These are phyloP conservation scores for Drechslera avenae DNA, from an alignment of 2,329 filamentous ascomycete genomes.

Conservation along the genomic window DNA sequence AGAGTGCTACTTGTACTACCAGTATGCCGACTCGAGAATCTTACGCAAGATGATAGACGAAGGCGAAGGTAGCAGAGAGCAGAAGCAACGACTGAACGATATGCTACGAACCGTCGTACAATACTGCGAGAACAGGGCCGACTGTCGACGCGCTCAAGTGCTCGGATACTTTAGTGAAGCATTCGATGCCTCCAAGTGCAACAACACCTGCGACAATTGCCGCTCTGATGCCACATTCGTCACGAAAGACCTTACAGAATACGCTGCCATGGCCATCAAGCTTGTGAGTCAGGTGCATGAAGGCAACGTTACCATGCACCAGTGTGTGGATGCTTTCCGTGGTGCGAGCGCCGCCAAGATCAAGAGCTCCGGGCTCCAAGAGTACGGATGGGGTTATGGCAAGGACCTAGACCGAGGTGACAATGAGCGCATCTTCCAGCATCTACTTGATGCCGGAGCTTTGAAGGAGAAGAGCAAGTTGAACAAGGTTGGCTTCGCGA, in stretches of 20 bases:
- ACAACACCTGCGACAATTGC: slow-evolving; percentile 87
- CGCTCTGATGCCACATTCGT: slow-evolving; percentile 72
- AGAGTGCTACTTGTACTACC: slow-evolving; percentile 88
- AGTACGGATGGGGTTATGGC: slow-evolving; percentile 67
- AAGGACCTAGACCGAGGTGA: slow-evolving; percentile 73
- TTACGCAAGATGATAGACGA: slow-evolving; percentile 82
- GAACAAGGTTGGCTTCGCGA: slow-evolving; percentile 69
- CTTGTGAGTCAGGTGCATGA: slow-evolving; percentile 66
- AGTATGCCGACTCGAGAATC: slow-evolving; percentile 74
- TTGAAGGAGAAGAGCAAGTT: slow-evolving; percentile 72
- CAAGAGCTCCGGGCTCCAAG: slow-evolving; percentile 58
- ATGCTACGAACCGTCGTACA: slow-evolving; percentile 86
- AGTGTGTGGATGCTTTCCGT: slow-evolving; percentile 83
- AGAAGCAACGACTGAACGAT: slow-evolving; percentile 80
- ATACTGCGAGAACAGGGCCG: slow-evolving; percentile 86
- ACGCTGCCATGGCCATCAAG: slow-evolving; percentile 72
- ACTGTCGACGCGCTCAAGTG: slow-evolving; percentile 87
- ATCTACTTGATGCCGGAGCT: slow-evolving; percentile 73
- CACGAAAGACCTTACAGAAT: slow-evolving; percentile 74
- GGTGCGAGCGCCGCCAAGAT: slow-evolving; percentile 69
- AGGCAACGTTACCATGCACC: slow-evolving; percentile 66
- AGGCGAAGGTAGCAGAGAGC: slow-evolving; percentile 74
- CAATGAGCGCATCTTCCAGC: slow-evolving; percentile 81
- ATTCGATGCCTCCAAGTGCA: slow-evolving; percentile 74
- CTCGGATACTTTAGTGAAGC: slow-evolving; percentile 92